A percentile compares a stretch with the other conserved stretches of the same genome.
Evolutionary conservation across 306 rosid genomes (phyloP).

Genomic region (Calophaca sinica): DNA sequence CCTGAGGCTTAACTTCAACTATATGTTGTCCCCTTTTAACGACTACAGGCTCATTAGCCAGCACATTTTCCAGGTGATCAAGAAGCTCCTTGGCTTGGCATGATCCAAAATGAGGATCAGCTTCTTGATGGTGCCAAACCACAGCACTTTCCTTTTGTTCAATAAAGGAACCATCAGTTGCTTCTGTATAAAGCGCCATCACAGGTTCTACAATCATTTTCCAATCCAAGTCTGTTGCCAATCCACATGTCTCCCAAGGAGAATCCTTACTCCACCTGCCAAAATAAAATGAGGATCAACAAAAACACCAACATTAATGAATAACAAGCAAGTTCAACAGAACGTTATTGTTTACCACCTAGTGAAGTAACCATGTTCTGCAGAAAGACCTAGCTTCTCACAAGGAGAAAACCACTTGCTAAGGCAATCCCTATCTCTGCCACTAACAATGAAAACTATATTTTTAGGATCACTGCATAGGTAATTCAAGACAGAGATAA

Average conservation of each 20-base stretch:
- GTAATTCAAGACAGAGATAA: slow-evolving; percentile 61
- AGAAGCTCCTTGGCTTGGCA: slow-evolving; percentile 82
- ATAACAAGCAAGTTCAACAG: background rate
- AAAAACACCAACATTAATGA: background rate
- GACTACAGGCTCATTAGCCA: slow-evolving; percentile 76
- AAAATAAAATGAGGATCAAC: background rate
- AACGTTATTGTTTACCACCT: slow-evolving; percentile 52
- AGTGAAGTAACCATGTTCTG: slow-evolving; percentile 82
- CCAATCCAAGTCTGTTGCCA: slow-evolving; percentile 65
- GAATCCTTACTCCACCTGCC: slow-evolving; percentile 66
- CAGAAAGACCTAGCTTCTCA: slow-evolving; percentile 71
- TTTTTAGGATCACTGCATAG: slow-evolving; percentile 71
- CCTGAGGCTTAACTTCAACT: slow-evolving; percentile 88
- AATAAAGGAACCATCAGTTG: slow-evolving; percentile 83
- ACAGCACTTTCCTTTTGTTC: slow-evolving; percentile 77
- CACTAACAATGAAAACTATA: slow-evolving; percentile 77
- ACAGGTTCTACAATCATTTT: slow-evolving; percentile 65
- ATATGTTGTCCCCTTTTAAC: slow-evolving; percentile 78
- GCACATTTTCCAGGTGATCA: slow-evolving; percentile 77
- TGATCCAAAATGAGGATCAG: slow-evolving; percentile 70
- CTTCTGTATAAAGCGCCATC: slow-evolving; percentile 79
- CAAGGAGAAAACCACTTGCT: slow-evolving; percentile 72
- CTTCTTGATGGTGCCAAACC: slow-evolving; percentile 81
- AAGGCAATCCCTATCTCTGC: slow-evolving; percentile 69
- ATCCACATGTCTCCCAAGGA: slow-evolving; percentile 62